Base-by-base conservation (phyloP, 495 filamentous ascomycete species). In the Penicillium ochrochloron region DNA sequence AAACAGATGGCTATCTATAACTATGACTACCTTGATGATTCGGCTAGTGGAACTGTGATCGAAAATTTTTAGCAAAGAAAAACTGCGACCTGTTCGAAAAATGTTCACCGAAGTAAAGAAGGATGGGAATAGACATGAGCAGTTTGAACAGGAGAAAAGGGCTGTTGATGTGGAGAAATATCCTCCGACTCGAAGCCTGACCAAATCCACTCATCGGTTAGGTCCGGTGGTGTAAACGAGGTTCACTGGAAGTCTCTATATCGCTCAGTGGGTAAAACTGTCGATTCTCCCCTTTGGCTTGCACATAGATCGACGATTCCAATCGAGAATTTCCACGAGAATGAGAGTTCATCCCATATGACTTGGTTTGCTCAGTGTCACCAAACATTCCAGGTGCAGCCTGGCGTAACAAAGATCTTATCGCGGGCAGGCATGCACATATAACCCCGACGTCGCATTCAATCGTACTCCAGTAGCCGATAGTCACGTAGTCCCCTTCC, bases 401-500 rank as follows among this genome's bases (percentile, higher is more conserved):
- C 17, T 67, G 67, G 21, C 70, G 65, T 9, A 78, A 59, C 5
- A 78, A 56, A 7, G 69, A 71, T 23, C 74, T 69, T 37, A 76
- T 74, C 0, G 76, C 71, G 0, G 76, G 76, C 10, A 78, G 53
- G 59, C 76, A 76, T 0, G 73, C 74, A 54, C 74, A 78, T 34
- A 78, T 75, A 12, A 78, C 63, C 4, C 71, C 76, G 5, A 76
- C 71, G 21, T 76, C 63, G 50, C 67, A 64, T 66, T 78, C 76
- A 53, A 76, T 70, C 0, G 73, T 75, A 42, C 68, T 72, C 76
- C 76, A 78, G 56, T 74, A 74, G 1, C 69, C 74, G 10, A 76
- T 46, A n/a, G 27, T 44, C 12, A 76, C 74, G 52, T 78, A 78
- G 51, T 76, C 75, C 74, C 74, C 75, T 78, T 52, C 25, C 0